A percentile compares a stretch with the other conserved stretches of the same genome.
Conservation (phyloP, 352 stramenopile genomes). For the Phytophthora foliorum region DNA sequence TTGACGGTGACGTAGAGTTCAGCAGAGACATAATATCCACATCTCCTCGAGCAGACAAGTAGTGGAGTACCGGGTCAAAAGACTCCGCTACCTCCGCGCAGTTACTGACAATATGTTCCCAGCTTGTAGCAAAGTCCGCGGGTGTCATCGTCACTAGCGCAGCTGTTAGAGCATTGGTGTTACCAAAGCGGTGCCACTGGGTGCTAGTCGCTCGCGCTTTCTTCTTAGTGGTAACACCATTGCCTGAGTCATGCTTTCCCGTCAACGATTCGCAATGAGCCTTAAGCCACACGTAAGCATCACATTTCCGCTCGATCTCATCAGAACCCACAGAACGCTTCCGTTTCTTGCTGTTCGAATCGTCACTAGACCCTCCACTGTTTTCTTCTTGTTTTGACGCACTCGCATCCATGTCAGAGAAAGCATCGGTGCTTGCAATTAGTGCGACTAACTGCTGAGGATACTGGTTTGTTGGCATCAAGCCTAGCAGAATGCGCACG, state of each 20-base stretch:
- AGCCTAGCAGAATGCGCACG: constrained; percentile 50
- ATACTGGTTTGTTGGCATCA: constrained; percentile 43
- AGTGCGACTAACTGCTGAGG: constrained; percentile 52
- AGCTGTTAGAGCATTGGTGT: constrained; percentile 31
- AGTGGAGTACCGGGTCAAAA: constrained; percentile 56
- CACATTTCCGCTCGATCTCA: constrained; percentile 6
- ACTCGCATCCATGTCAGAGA: constrained; percentile 10
- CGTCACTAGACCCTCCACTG: constrained; percentile 11
- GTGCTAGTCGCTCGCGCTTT: constrained; percentile 23
- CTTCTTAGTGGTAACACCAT: constrained; percentile 20
- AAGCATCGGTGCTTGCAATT: constrained; percentile 44
- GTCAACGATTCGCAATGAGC: constrained; percentile 37
- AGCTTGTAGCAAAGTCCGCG: constrained; percentile 36
- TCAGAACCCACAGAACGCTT: constrained; percentile 28
- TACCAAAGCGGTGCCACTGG: constrained; percentile 37
- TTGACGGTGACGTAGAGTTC: neutral
- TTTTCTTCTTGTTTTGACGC: constrained; percentile 14
- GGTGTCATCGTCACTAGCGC: constrained; percentile 38
- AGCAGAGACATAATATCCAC: constrained; percentile 52
- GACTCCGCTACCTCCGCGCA: constrained; percentile 39
- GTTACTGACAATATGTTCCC: constrained; percentile 52
- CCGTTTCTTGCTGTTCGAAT: constrained; percentile 30
- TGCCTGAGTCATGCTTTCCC: constrained; percentile 6
- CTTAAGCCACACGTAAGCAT: constrained; percentile 55
- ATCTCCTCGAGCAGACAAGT: constrained; percentile 54